Evolutionary conservation across 495 filamentous ascomycete species (phyloP).

Genomic region (Aspergillus campestris): DNA sequence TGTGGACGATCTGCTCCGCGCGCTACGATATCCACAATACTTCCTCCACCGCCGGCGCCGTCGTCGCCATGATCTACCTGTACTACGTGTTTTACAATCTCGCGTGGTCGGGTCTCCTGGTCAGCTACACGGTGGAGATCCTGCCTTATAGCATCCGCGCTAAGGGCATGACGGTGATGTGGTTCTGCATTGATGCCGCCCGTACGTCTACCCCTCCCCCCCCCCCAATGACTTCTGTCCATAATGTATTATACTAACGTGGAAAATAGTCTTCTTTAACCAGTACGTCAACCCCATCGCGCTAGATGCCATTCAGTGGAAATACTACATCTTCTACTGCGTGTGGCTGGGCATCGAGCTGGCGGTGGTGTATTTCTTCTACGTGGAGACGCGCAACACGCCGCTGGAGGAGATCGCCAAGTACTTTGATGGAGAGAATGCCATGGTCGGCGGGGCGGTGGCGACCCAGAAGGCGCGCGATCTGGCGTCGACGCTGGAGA

Average conservation of each 20-base stretch:
- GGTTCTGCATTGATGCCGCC: slow-evolving; percentile 47
- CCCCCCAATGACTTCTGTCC: not conserved
- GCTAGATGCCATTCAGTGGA: slow-evolving; percentile 49
- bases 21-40: slow-evolving; percentile 41
- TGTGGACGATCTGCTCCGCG: slow-evolving; percentile 52
- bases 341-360: slow-evolving; percentile 53
- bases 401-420: slow-evolving; percentile 58
- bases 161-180: slow-evolving; percentile 62
- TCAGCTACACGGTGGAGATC: slow-evolving; percentile 60
- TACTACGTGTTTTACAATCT: slow-evolving; percentile 52
- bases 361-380: slow-evolving; percentile 54
- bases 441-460: slow-evolving; percentile 36
- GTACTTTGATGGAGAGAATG: slow-evolving; percentile 51
- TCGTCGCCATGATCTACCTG: slow-evolving; percentile 52
- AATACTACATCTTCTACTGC: slow-evolving; percentile 57
- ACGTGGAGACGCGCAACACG: slow-evolving; percentile 55
- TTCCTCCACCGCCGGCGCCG: slow-evolving; percentile 37
- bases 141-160: slow-evolving; percentile 59
- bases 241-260: slow-evolving; percentile 31
- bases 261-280: slow-evolving; percentile 39
- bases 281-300: slow-evolving; percentile 54
- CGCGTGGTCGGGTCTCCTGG: slow-evolving; percentile 53
- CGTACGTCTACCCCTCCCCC: slow-evolving; percentile 3
- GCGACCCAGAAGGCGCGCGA: slow-evolving; percentile 20
- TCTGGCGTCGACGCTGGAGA: slow-evolving; percentile 1